These are phyloP conservation scores for Cercospora nicotianae DNA, from an alignment of 2,329 filamentous ascomycete species.

Conservation along the genomic window DNA sequence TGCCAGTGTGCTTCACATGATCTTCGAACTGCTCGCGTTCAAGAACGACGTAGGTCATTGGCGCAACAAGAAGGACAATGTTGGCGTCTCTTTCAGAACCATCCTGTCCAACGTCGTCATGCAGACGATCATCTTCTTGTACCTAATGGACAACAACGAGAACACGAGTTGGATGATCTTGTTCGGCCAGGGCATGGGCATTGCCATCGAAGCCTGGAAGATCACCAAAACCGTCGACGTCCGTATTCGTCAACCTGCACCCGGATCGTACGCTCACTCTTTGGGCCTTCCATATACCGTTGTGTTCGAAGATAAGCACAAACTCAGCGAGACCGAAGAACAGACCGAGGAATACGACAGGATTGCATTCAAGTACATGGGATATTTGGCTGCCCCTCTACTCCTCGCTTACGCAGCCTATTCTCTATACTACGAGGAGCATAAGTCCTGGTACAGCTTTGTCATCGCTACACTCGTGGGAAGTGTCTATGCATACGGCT, in stretches of 20 bases:
- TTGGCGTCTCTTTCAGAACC: conserved; percentile 92
- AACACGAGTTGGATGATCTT: conserved; percentile 99
- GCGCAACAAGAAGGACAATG: conserved; percentile 99
- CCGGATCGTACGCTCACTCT: conserved; percentile 61
- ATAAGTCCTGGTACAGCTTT: conserved; percentile 93
- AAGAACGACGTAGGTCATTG: conserved; percentile 97
- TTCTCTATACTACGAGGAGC: conserved; percentile 85
- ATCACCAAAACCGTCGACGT: conserved; percentile 94
- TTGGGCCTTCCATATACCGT: conserved; percentile 66
- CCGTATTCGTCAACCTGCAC: conserved; percentile 67
- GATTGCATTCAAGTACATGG: conserved; percentile 97
- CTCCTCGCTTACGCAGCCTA: conserved; percentile 87
- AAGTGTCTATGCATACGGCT: conserved; percentile 95
- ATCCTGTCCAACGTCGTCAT: conserved; percentile 98
- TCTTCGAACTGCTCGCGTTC: conserved; percentile 95
- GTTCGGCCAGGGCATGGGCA: conserved; percentile 84
- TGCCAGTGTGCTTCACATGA: conserved; percentile 85
- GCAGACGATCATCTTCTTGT: conserved; percentile 93
- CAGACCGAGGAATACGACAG: conserved; percentile 98
- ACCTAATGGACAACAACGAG: conserved; percentile 94
- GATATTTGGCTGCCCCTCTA: conserved; percentile 84
- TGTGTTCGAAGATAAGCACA: conserved; percentile 93
- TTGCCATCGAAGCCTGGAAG: conserved; percentile 83
- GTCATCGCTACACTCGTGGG: conserved; percentile 93
- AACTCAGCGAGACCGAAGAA: conserved; percentile 89